Evolutionary conservation across 768 basidiomycete genomes (phyloP).

Genomic region (Phylloporus arenicola): DNA sequence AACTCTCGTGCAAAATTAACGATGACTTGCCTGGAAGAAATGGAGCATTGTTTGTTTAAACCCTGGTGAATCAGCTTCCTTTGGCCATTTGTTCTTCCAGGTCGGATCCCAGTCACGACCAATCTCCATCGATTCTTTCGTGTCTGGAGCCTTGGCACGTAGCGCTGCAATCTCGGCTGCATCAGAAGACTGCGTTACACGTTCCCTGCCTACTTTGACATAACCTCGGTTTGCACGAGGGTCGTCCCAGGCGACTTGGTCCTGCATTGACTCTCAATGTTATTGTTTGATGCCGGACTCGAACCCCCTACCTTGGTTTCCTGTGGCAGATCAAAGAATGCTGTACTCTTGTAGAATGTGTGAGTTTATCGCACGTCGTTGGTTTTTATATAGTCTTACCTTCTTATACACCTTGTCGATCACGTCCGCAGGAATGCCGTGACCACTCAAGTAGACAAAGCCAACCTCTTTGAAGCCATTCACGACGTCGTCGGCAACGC

Average conservation of each 20-base stretch:
- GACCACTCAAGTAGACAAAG: constrained; percentile 72
- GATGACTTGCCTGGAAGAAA: constrained; percentile 57
- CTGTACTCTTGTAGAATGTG: constrained; percentile 49
- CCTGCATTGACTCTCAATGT: constrained; percentile 31
- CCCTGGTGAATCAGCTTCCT: constrained; percentile 51
- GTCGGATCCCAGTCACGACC: constrained; percentile 75
- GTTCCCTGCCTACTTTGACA: constrained; percentile 75
- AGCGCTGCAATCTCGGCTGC: constrained; percentile 67
- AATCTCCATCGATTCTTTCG: constrained; percentile 86
- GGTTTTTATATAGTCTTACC: constrained; percentile 35
- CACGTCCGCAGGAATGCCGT: constrained; percentile 58
- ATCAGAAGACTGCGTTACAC: constrained; percentile 69
- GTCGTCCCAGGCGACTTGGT: constrained; percentile 73
- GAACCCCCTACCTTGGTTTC: constrained; percentile 48
- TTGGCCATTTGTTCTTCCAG: constrained; percentile 81
- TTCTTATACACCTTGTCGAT: constrained; percentile 60
- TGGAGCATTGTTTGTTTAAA: constrained; percentile 71
- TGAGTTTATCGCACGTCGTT: not conserved
- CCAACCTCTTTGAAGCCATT: constrained; percentile 76
- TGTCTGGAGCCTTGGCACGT: constrained; percentile 72
- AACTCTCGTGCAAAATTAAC: not conserved
- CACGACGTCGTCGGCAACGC: constrained; percentile 62
- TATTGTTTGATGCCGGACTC: not conserved
- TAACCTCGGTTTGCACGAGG: constrained; percentile 84
- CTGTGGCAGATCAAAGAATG: constrained; percentile 65